phyloP scores from a whole-genome alignment of 148 eudicot genomes.

The Diospyros lotus region DNA sequence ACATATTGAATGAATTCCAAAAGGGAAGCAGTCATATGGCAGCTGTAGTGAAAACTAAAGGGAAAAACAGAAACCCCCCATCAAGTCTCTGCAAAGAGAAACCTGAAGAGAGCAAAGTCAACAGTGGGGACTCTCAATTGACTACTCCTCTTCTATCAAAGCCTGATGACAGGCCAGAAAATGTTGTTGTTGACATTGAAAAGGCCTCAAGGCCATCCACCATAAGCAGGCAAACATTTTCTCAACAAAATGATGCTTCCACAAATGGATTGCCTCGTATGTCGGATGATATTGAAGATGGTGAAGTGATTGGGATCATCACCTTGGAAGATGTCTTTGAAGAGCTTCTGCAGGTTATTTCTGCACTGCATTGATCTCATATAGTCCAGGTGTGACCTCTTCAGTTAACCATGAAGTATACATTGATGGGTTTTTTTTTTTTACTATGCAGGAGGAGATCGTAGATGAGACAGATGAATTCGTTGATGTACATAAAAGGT shows the following conservation, averaged over 20 bases:
- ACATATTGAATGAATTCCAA: conserved; percentile 88
- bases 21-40: conserved; percentile 96
- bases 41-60: conserved; percentile 77
- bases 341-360: conserved; percentile 85
- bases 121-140: conserved; percentile 34
- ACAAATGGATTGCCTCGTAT: conserved; percentile 28
- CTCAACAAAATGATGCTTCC: conserved; percentile 16
- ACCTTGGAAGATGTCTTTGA: conserved; percentile 99
- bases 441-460: conserved; percentile 80
- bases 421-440: conserved; percentile 12
- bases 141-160: conserved; percentile 57
- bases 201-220: conserved; percentile 37
- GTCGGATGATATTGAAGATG: conserved; percentile 71
- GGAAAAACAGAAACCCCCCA: conserved; percentile 36
- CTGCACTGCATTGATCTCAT: background rate
- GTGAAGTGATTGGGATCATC: conserved; percentile 91
- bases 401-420: background rate
- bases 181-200: conserved; percentile 58
- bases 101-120: conserved; percentile 18
- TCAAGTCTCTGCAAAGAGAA: conserved; percentile 34
- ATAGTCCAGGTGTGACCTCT: background rate
- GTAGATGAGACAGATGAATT: conserved; percentile 98
- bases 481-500: conserved; percentile 95
- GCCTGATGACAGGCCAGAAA: conserved; percentile 43
- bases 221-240: conserved; percentile 13